phyloP scores from a whole-genome alignment of 306 rosid species.

The Citrullus amarus region DNA sequence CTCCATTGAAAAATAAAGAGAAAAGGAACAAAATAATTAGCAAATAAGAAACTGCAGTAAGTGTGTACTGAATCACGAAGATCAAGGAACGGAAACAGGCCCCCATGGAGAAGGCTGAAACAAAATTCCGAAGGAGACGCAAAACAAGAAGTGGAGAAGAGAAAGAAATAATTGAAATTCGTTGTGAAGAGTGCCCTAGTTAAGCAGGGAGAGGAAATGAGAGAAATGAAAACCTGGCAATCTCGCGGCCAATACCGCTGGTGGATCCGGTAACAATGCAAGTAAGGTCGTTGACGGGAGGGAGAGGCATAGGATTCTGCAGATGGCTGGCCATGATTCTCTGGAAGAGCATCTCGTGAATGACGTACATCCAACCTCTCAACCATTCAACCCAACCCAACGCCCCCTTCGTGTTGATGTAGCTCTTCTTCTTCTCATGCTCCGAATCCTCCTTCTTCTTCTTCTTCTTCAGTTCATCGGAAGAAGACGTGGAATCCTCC shows the following conservation, averaged over 20 bases:
- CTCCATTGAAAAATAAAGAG: constrained; percentile 8
- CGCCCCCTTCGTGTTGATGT: constrained; percentile 30
- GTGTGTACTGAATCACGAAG: not conserved
- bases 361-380: constrained; percentile 53
- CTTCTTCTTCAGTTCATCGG: constrained; percentile 17
- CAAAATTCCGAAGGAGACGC: not conserved
- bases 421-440: not conserved
- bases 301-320: constrained; percentile 74
- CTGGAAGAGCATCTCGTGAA: constrained; percentile 76
- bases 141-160: not conserved
- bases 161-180: not conserved
- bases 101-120: not conserved
- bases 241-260: constrained; percentile 92
- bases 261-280: constrained; percentile 94
- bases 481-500: constrained; percentile 36
- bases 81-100: not conserved
- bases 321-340: constrained; percentile 80
- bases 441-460: not conserved
- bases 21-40: not conserved
- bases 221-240: constrained; percentile 45
- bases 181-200: not conserved
- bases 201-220: not conserved
- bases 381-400: constrained; percentile 91
- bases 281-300: constrained; percentile 67
- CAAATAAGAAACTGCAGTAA: not conserved